Evolutionary conservation across 208 protist species (phyloP), one percentile per base, ranked within the genome.

Genomic region (Trypanosoma grayi): DNA sequence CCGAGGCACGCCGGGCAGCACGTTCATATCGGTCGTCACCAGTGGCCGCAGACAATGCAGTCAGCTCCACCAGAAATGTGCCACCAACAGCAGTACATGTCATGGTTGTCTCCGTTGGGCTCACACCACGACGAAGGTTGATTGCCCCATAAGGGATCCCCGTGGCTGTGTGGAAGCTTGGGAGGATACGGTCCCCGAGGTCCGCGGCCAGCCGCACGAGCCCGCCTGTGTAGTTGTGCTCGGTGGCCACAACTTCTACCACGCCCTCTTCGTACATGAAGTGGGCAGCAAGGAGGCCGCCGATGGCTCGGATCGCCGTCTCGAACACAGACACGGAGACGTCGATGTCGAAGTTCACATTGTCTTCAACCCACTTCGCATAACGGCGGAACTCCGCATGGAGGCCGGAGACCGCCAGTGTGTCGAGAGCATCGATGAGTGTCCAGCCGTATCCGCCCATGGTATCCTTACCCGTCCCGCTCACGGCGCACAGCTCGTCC

Each of bases 101-200:
- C 0, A 92, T 40, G 2, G 36, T 22, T 18, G n/a, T n/a, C n/a
- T n/a, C n/a, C n/a, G 74, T 53, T 8, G 0, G 11, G 4, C 62
- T 53, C 0, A 97, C 86, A 20, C 93, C 91, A 34, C 75, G 16
- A 6, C 53, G 50, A 13, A 97, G 58, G 69, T 97, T 94, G 2
- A 97, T 52, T 14, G 83, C 78, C 33, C 90, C 90, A 67, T 86
- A 96, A 0, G 89, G 90, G 33, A 97, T 92, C 9, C 88, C 84
- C 1, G 88, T 93, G 6, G 74, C 57, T 4, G 90, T 91, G 28
- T 94, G 61, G 48, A 96, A 98, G 7, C 86, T 85, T 2, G 46
- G 55, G 10, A 93, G 46, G 4, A 94, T 46, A 0, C 83, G 60
- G 10, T 85, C 34, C 6, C 33, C 82, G 4, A 95, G 44, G 44